Conservation (phyloP, 345 rosid genomes). For the Erucastrum elatum region DNA sequence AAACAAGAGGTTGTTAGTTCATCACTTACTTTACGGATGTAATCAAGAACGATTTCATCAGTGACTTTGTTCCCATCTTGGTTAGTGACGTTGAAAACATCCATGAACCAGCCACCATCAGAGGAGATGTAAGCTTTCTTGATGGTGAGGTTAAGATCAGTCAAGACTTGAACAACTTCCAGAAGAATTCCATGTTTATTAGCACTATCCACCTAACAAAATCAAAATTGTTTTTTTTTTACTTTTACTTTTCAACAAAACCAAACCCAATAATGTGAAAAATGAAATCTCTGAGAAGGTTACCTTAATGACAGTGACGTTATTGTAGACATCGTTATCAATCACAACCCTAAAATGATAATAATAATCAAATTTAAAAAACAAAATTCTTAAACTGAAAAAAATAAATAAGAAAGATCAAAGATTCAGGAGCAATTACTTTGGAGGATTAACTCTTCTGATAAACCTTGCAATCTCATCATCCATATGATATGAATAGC, state of each 20-base stretch:
- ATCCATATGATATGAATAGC: slow-evolving; percentile 66
- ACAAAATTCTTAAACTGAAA: background rate
- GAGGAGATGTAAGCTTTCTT: slow-evolving; percentile 93
- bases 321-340: slow-evolving; percentile 76
- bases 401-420: background rate
- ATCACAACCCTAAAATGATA: slow-evolving; percentile 69
- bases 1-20: background rate
- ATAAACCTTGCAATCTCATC: slow-evolving; percentile 85
- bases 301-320: slow-evolving; percentile 75
- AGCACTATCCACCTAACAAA: slow-evolving; percentile 79
- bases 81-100: slow-evolving; percentile 89
- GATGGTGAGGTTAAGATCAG: slow-evolving; percentile 82
- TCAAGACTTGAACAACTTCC: slow-evolving; percentile 87
- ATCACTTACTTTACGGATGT: slow-evolving; percentile 62
- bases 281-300: background rate
- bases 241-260: background rate
- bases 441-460: slow-evolving; percentile 76
- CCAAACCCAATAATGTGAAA: background rate
- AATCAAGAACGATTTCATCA: slow-evolving; percentile 67
- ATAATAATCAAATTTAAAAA: background rate
- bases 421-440: background rate
- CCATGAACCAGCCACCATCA: slow-evolving; percentile 98
- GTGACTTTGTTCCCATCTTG: slow-evolving; percentile 83
- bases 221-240: background rate
- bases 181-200: slow-evolving; percentile 89